Evolutionary conservation across 2,329 filamentous ascomycete genomes (phyloP), one percentile per base, ranked within the genome.

Genomic region (Emmonsia crescens): DNA sequence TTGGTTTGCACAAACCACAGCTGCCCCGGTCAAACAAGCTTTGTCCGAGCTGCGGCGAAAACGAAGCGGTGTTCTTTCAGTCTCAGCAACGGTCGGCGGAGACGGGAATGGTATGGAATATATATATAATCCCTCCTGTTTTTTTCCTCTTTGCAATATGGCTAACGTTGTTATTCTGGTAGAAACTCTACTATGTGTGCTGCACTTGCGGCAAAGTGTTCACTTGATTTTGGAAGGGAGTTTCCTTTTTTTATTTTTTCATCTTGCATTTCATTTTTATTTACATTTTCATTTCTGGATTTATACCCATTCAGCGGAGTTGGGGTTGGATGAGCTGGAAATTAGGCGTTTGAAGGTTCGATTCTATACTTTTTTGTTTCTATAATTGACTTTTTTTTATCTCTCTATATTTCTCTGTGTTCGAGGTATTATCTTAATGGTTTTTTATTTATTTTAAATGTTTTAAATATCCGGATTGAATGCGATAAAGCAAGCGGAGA

Each of bases 21-120:
- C 89, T 97, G 75, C 94, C 94, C 66, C 88, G 92, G 71, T 87
- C 91, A 70, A 89, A 91, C 74, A 91, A 89, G 77, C 83, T 83
- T 64, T 99, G 94, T 78, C 91, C 91, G 59, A 83, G 81, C 68
- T 99, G 95, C 81, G 83, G 84, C 67, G 89, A 94, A 75, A 85
- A 86, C 68, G 92, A 97, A 78, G 91, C 92, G 54, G 95, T 99
- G 63, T 99, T 96, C 79, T 99, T 99, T 81, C 94, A 99, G 79
- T 96, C 92, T 64, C 94, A 99, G 75, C 92, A 97, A 80, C 89
- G 94, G 77, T 96, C 89, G 68, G 90, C 91, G 57, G 92, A 97
- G 76, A 99, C 94, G 52, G 94, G 94, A 79, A 99, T 99, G 94
- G 94, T 97, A 77, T 82, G 89, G 24, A 44, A 44, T 44, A 40